A percentile compares a stretch with the other conserved stretches of the same genome.
phyloP scores from a whole-genome alignment of 768 basidiomycete species.

The Panaeolus papilionaceus region DNA sequence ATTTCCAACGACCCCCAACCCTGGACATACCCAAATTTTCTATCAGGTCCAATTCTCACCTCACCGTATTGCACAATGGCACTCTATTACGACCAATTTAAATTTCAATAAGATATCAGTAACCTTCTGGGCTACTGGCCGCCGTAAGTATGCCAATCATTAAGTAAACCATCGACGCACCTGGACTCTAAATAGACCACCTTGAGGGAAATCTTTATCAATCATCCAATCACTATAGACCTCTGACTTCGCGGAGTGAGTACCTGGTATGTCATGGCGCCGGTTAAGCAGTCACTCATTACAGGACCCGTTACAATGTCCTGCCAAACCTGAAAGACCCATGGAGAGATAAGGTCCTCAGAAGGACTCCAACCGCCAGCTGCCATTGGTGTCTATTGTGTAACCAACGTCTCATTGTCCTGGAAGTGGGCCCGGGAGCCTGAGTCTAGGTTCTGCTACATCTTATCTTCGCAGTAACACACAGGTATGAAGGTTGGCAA shows the following conservation, averaged over 20 bases:
- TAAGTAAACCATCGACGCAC: not conserved
- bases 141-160: not conserved
- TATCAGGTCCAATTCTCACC: not conserved
- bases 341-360: not conserved
- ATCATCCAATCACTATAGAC: not conserved
- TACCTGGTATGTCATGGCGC: not conserved
- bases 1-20: not conserved
- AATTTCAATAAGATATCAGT: not conserved
- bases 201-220: not conserved
- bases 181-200: conserved; percentile 2
- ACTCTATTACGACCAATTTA: not conserved
- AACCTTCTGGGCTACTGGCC: not conserved
- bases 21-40: not conserved
- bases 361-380: too few relatives aligned
- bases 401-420: too few relatives aligned
- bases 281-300: not conserved
- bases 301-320: not conserved
- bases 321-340: not conserved
- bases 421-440: too few relatives aligned
- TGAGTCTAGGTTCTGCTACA: too few relatives aligned
- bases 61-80: not conserved
- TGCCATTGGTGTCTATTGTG: too few relatives aligned
- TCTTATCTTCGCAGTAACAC: not conserved
- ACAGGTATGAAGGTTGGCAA: too few relatives aligned
- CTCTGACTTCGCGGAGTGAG: not conserved